These are phyloP conservation scores for Naematelia aurantialba DNA, from an alignment of 768 basidiomycete genomes.

Conservation along the genomic window DNA sequence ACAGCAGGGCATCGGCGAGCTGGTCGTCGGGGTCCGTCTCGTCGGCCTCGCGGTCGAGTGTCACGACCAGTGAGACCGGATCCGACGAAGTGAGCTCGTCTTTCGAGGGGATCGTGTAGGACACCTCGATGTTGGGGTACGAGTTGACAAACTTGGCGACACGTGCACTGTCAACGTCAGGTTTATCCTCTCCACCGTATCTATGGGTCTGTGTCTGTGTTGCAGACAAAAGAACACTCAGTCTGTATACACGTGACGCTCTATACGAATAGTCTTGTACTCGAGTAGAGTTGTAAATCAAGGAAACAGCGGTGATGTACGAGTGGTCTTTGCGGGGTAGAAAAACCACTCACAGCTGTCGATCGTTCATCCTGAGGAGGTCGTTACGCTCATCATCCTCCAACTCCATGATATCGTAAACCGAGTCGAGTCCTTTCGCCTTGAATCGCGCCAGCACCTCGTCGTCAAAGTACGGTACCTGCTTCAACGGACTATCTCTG, in stretches of 20 bases:
- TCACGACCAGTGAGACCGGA: constrained; percentile 75
- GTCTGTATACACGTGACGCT: too few species aligned
- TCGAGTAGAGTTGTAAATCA: too few species aligned
- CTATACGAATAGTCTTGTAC: too few species aligned
- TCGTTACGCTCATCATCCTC: constrained; percentile 83
- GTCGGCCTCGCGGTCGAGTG: constrained; percentile 75
- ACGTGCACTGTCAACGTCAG: constrained; percentile 75
- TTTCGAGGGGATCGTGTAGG: constrained; percentile 72
- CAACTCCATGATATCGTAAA: constrained; percentile 98
- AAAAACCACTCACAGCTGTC: constrained; percentile 68
- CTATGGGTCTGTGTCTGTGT: too few species aligned
- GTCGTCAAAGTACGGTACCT: constrained; percentile 92
- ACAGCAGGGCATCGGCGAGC: constrained; percentile 86
- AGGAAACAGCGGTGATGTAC: background rate
- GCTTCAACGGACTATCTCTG: constrained; percentile 87
- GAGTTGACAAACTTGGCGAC: constrained; percentile 95
- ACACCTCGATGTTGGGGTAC: constrained; percentile 92
- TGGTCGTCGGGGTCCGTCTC: constrained; percentile 63
- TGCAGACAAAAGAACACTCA: too few species aligned
- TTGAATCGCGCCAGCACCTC: constrained; percentile 86
- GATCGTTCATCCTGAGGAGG: constrained; percentile 75
- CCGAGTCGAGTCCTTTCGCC: constrained; percentile 73
- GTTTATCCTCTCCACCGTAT: too few species aligned
- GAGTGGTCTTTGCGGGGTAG: background rate
- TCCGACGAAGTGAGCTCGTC: constrained; percentile 80